Evolutionary conservation across 140 eudicot species (phyloP).

Genomic region (Senecio squalidus): DNA sequence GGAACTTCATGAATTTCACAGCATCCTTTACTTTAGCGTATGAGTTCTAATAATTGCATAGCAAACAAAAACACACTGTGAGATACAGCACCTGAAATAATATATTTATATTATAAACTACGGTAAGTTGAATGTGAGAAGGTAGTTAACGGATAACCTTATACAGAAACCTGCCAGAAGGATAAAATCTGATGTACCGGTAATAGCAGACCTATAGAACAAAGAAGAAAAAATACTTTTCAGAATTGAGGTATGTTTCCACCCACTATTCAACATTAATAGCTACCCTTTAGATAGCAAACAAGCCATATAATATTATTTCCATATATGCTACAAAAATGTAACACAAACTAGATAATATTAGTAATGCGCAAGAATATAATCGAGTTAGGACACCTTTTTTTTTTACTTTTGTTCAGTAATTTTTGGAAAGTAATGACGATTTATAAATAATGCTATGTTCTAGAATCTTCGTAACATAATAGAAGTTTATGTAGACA

Average conservation of each 20-base stretch:
- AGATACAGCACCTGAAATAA: constrained; percentile 14
- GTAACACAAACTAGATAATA: neutral
- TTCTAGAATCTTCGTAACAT: too few species aligned
- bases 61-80: constrained; percentile 18
- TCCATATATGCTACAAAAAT: neutral
- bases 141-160: constrained; percentile 44
- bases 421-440: too few species aligned
- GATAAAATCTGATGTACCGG: constrained; percentile 87
- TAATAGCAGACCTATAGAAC: constrained; percentile 85
- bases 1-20: constrained; percentile 72
- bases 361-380: neutral
- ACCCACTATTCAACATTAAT: neutral
- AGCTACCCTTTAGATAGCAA: neutral
- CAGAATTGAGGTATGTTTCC: constrained; percentile 1
- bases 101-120: neutral
- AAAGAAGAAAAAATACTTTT: constrained; percentile 1
- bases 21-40: constrained; percentile 85
- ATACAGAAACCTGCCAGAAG: constrained; percentile 92
- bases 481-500: too few species aligned
- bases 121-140: constrained; percentile 12
- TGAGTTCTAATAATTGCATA: constrained; percentile 54
- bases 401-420: too few species aligned
- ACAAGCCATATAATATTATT: neutral
- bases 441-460: too few species aligned
- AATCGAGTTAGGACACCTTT: too few species aligned